Percentiles rank a stretch among this genome's conserved stretches.
Conservation (phyloP, 768 basidiomycete genomes). For the Amanita thiersii region DNA sequence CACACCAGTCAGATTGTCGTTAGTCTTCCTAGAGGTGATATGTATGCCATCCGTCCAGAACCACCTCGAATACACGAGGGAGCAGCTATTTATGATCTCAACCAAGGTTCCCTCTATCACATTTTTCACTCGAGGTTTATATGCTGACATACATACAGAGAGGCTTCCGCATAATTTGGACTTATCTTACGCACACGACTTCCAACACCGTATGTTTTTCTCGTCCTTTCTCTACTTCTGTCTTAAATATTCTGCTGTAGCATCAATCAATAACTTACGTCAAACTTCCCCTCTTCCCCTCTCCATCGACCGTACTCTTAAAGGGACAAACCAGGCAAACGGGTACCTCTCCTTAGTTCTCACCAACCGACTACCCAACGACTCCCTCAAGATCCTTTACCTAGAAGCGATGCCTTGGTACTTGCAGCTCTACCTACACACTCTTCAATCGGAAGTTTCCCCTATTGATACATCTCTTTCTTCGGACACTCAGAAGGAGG, state of each 20-base stretch:
- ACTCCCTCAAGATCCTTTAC: slow-evolving; percentile 49
- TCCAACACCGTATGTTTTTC: slow-evolving; percentile 29
- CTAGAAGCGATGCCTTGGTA: slow-evolving; percentile 94
- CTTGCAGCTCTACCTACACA: slow-evolving; percentile 82
- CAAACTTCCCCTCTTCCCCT: slow-evolving; percentile 24
- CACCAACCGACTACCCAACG: slow-evolving; percentile 43
- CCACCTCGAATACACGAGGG: slow-evolving; percentile 27
- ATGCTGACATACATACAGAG: slow-evolving; percentile 20
- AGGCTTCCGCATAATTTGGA: slow-evolving; percentile 47
- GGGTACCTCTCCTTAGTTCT: slow-evolving; percentile 67
- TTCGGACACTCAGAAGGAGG: slow-evolving; percentile 4
- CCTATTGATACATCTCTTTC: not conserved
- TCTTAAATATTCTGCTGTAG: not conserved
- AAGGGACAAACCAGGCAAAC: slow-evolving; percentile 66
- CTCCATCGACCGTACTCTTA: slow-evolving; percentile 61
- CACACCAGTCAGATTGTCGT: slow-evolving; percentile 47
- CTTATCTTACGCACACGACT: slow-evolving; percentile 51
- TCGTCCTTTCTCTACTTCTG: not conserved
- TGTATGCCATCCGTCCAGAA: slow-evolving; percentile 45
- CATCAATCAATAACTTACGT: slow-evolving; percentile 1
- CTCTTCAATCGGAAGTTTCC: slow-evolving; percentile 44
- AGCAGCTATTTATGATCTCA: slow-evolving; percentile 40
- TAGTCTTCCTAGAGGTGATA: slow-evolving; percentile 29
- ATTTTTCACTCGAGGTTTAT: slow-evolving; percentile 8
- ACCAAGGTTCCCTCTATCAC: slow-evolving; percentile 26